Percentiles rank a stretch among this genome's conserved stretches.
phyloP scores from a whole-genome alignment of 2,329 filamentous ascomycete genomes.

The Fusarium avenaceum region DNA sequence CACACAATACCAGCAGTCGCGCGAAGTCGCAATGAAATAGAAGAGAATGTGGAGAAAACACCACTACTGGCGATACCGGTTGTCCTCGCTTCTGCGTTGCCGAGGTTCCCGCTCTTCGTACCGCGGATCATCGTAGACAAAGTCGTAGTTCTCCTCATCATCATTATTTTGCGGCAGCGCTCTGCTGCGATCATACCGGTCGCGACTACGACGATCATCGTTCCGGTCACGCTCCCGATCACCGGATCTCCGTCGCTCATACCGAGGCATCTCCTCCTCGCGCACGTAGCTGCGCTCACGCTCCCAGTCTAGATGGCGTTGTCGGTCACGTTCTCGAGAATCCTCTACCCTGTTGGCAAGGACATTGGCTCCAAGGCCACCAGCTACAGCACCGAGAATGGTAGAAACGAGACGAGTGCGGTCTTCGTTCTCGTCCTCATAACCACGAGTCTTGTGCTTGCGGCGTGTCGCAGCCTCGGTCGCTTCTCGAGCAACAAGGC shows the following conservation, averaged over 20 bases:
- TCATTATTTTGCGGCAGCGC: constrained; percentile 43
- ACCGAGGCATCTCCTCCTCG: constrained; percentile 48
- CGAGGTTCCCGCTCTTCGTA: constrained; percentile 47
- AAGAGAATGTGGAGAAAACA: not conserved
- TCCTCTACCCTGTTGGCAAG: constrained; percentile 61
- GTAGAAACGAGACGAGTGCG: constrained; percentile 61
- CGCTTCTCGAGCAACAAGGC: constrained; percentile 65
- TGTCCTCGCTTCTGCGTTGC: constrained; percentile 47
- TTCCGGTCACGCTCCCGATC: constrained; percentile 28
- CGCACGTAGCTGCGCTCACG: constrained; percentile 53
- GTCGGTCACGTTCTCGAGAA: constrained; percentile 52
- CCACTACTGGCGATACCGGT: constrained; percentile 40
- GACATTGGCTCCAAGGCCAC: constrained; percentile 67
- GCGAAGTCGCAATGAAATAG: constrained; percentile 19
- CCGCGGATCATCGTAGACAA: constrained; percentile 49
- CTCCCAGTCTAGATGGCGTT: constrained; percentile 55
- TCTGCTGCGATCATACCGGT: constrained; percentile 39
- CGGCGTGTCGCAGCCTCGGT: constrained; percentile 57
- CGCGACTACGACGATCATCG: constrained; percentile 14
- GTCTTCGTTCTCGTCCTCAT: constrained; percentile 48
- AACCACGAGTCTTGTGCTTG: constrained; percentile 47
- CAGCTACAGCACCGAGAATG: constrained; percentile 67
- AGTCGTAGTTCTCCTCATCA: constrained; percentile 49
- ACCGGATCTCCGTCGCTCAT: constrained; percentile 41
- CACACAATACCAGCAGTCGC: constrained; percentile 22